A percentile compares a stretch with the other conserved stretches of the same genome.
Conservation (phyloP, 2,329 filamentous ascomycete genomes). For the Alternaria arbusti region DNA sequence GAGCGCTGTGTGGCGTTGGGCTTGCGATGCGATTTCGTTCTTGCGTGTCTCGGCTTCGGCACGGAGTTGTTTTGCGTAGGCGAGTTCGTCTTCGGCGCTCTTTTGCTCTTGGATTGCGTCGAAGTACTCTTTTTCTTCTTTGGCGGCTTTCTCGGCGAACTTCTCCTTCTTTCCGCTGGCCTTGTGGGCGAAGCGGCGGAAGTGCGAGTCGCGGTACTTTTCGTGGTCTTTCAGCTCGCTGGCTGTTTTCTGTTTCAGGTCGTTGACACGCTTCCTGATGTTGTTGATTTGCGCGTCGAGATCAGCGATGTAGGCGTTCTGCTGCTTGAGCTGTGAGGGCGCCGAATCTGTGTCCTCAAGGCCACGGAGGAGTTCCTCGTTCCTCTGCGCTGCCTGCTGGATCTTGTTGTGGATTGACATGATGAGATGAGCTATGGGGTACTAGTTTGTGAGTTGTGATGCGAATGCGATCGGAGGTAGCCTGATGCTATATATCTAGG, state of each 20-base stretch:
- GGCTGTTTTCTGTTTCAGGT: slow-evolving; percentile 25
- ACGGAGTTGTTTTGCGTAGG: slow-evolving; percentile 31
- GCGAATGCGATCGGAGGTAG: background rate
- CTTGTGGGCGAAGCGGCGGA: slow-evolving; percentile 42
- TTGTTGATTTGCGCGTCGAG: slow-evolving; percentile 30
- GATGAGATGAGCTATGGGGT: too few species aligned
- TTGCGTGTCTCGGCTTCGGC: slow-evolving; percentile 31
- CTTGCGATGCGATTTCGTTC: slow-evolving; percentile 19
- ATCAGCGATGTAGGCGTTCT: slow-evolving; percentile 37
- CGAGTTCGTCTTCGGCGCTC: slow-evolving; percentile 39
- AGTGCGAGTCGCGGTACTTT: slow-evolving; percentile 43
- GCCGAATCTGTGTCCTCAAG: slow-evolving; percentile 39
- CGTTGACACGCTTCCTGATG: slow-evolving; percentile 23
- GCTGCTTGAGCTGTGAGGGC: slow-evolving; percentile 39
- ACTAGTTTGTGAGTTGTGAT: too few species aligned
- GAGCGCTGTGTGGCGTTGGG: slow-evolving; percentile 24
- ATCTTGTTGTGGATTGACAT: slow-evolving; percentile 36
- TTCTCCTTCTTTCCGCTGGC: slow-evolving; percentile 35
- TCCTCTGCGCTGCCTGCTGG: slow-evolving; percentile 33
- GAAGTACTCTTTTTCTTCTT: slow-evolving; percentile 46
- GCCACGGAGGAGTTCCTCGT: slow-evolving; percentile 32
- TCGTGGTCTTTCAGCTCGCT: slow-evolving; percentile 40
- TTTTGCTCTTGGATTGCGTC: slow-evolving; percentile 43
- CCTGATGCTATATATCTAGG: background rate
- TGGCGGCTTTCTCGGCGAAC: slow-evolving; percentile 41